Base-by-base conservation (phyloP, 2,329 filamentous ascomycete genomes). In the Fusarium sublunatum region DNA sequence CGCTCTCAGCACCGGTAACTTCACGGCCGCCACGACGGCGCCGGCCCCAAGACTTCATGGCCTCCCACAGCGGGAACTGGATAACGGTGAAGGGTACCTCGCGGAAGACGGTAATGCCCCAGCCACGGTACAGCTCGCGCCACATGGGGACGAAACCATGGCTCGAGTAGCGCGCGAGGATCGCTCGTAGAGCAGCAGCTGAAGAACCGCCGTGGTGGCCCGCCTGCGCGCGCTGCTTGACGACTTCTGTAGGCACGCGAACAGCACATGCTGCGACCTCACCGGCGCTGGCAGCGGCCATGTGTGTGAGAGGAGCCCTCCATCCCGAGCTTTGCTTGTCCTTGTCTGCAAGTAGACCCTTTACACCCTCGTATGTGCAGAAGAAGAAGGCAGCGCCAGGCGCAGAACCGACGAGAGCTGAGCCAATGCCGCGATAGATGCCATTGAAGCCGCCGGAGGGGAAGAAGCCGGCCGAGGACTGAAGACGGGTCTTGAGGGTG, bases 81-180 rank as follows among this genome's bases (percentile, higher is more conserved):
- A 99, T 91, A 9, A 97, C 89, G 3, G 96, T 98, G 73, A 99
- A 99, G 5, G 95, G 95, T 60, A 99, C 93, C 81, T 99, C 95
- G 57, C 95, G 88, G 79, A 97, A 90, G 48, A 99, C 89, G 2
- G 95, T 99, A 69, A 98, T 93, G 15, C 88, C 86, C 85, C 93
- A 97, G 2, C 96, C 95, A 32, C 95, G 85, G 77, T 99, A 99
- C 53, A 99, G 78, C 78, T 97, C 93, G 60, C 86, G 81, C 83
- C 91, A 88, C 43, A 98, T 90, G 25, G 87, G 79, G 4, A 59
- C 31, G 2, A 89, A 40, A 0, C 84, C 84, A 49, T 78, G 72
- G 0, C 65, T 49, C 1, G 73, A 62, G 61, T 79, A 77, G 43
- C 81, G 80, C 5, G 79, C 76, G 32, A 92, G 77, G 49, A 97